These are phyloP conservation scores for Fusarium denticulatum DNA, from an alignment of 2,329 filamentous ascomycete genomes.

Conservation along the genomic window DNA sequence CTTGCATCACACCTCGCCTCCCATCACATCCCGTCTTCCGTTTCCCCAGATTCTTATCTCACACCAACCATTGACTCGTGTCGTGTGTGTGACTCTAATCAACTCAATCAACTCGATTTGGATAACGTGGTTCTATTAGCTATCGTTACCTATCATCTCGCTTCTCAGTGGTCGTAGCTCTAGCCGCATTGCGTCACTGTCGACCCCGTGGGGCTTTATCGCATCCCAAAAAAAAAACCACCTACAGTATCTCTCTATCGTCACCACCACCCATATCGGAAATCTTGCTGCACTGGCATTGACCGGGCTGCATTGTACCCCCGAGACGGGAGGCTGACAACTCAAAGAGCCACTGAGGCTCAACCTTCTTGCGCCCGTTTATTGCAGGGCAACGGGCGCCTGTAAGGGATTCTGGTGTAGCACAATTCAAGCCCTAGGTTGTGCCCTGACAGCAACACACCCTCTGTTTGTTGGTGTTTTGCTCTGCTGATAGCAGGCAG, in stretches of 20 bases:
- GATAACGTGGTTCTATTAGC: slow-evolving; percentile 47
- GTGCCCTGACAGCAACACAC: slow-evolving; percentile 34
- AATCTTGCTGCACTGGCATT: slow-evolving; percentile 10
- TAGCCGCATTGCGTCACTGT: slow-evolving; percentile 45
- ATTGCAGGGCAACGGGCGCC: slow-evolving; percentile 42
- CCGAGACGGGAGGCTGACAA: slow-evolving; percentile 21
- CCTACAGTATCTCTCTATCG: slow-evolving; percentile 16
- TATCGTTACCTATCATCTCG: slow-evolving; percentile 36
- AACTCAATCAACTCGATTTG: slow-evolving; percentile 34
- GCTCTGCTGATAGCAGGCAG: slow-evolving; percentile 7
- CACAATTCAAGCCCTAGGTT: slow-evolving; percentile 12
- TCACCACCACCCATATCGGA: slow-evolving; percentile 21
- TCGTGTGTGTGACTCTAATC: slow-evolving; percentile 26
- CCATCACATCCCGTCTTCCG: slow-evolving; percentile 29
- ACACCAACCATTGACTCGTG: slow-evolving; percentile 40
- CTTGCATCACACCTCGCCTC: slow-evolving; percentile 23
- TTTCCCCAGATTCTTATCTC: slow-evolving; percentile 47
- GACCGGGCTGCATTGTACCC: slow-evolving; percentile 13
- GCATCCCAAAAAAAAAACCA: slow-evolving; percentile 4
- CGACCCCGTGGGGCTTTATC: slow-evolving; percentile 41
- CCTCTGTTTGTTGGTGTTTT: slow-evolving; percentile 10
- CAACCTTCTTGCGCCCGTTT: slow-evolving; percentile 40
- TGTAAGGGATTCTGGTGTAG: slow-evolving; percentile 32
- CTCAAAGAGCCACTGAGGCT: slow-evolving; percentile 40
- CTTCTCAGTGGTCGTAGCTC: slow-evolving; percentile 43